A percentile compares a stretch with the other conserved stretches of the same genome.
Evolutionary conservation across 208 protist species (phyloP).

Genomic region (Acanthamoeba healyi): DNA sequence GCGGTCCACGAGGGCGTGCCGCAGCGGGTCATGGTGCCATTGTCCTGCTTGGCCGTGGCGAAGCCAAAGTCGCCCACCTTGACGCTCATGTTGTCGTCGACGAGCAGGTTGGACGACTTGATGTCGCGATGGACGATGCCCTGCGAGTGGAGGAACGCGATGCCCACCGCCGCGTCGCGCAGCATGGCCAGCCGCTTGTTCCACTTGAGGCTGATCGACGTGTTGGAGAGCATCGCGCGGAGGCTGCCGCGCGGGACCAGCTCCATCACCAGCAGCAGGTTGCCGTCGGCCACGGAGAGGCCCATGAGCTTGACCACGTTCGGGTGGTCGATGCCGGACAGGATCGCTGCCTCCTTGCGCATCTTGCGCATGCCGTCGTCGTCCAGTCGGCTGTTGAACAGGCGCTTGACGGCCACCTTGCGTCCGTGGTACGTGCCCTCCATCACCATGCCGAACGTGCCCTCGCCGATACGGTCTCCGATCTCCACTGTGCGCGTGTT

Average conservation of each 20-base stretch:
- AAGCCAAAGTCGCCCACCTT: neutral
- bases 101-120: slow-evolving; percentile 13
- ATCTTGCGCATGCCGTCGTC: slow-evolving; percentile 17
- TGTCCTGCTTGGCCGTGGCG: neutral
- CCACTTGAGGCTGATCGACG: neutral
- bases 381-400: neutral
- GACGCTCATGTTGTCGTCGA: slow-evolving; percentile 63
- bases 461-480: neutral
- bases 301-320: slow-evolving; percentile 20
- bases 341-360: neutral
- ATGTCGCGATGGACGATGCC: slow-evolving; percentile 18
- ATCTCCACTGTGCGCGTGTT: neutral
- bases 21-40: no score
- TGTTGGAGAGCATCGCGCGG: slow-evolving; percentile 78
- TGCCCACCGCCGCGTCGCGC: slow-evolving; percentile 2
- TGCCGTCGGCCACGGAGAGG: slow-evolving; percentile 74
- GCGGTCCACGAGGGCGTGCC: neutral
- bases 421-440: neutral
- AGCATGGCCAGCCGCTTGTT: slow-evolving; percentile 18
- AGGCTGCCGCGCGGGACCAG: slow-evolving; percentile 80
- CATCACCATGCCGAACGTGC: neutral
- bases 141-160: slow-evolving; percentile 41
- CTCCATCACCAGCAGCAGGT: slow-evolving; percentile 85
- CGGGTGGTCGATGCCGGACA: neutral
- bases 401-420: slow-evolving; percentile 46